Evolutionary conservation across 164 flowering plant genomes (phyloP), one percentile per base, ranked within the genome.

Genomic region (Saururus chinensis): DNA sequence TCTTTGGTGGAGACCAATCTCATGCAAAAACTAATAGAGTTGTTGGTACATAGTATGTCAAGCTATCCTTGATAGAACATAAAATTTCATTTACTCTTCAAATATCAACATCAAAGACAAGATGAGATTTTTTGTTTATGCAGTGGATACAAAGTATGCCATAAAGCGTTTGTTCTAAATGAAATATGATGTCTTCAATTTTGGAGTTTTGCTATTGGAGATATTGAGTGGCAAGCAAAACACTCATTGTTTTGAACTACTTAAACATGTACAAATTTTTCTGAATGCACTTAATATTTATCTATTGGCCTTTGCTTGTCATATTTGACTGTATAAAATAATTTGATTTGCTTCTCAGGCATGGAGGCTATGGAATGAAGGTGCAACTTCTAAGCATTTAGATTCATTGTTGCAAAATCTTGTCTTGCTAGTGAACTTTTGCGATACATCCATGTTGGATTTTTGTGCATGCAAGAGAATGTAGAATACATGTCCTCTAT

Each of bases 71-170:
- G n/a, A n/a, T 10, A 16, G 30, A 4, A 11, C 40, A 56, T 0
- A 9, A 1, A 57, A 30, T 35, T 0, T 10, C 10, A 30, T 21
- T 13, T 16, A 25, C 14, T 17, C 5, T 17, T 5, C 54, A 25
- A 25, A 21, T 57, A 12, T 11, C 3, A 4, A 10, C 16, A 16
- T 30, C 19, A 24, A 26, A 57, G 13, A 19, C 41, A 16, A 23
- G 5, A 25, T 30, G 41, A 11, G 7, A 17, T n/a, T 7, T 7
- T 17, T 17, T 19, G n/a, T 11, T 16, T 19, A 57, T 57, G 51
- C 62, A 65, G 68, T 51, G 68, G 62, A 13, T 65, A 65, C 66
- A 16, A 54, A 64, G 25, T 64, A 64, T 48, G 66, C 66, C 2
- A 51, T 65, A 24, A 26, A 65, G 30, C 62, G 62, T 11, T 4